phyloP scores from a whole-genome alignment of 306 rosid species.

The Canavalia gladiata region DNA sequence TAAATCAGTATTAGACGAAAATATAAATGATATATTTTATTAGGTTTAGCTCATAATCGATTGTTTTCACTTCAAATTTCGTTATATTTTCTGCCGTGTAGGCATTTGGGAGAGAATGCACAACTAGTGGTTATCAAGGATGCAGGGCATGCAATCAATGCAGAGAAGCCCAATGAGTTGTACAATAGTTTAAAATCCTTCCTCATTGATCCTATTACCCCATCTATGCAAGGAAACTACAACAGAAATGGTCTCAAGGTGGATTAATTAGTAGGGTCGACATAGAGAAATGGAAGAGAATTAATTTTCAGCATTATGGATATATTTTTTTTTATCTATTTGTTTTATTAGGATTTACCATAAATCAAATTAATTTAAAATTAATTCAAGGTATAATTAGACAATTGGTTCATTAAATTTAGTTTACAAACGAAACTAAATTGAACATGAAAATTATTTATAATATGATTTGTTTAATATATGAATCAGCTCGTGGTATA shows the following conservation, averaged over 20 bases:
- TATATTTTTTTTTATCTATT: slow-evolving; percentile 28
- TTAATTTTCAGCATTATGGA: slow-evolving; percentile 2
- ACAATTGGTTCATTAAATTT: too few species aligned
- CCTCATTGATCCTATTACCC: slow-evolving; percentile 59
- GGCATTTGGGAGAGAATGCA: slow-evolving; percentile 81
- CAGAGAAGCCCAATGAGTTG: slow-evolving; percentile 83
- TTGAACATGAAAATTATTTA: too few species aligned
- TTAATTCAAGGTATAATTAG: too few species aligned
- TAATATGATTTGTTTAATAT: too few species aligned
- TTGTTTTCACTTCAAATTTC: neutral
- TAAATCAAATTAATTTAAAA: too few species aligned
- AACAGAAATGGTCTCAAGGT: slow-evolving; percentile 60
- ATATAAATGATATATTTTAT: slow-evolving; percentile 1
- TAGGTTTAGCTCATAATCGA: neutral
- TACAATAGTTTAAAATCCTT: slow-evolving; percentile 65
- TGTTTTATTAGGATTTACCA: neutral
- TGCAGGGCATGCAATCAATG: slow-evolving; percentile 87
- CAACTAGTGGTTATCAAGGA: slow-evolving; percentile 72
- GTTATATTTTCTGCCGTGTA: slow-evolving; percentile 36
- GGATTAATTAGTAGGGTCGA: slow-evolving; percentile 60
- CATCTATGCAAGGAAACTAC: slow-evolving; percentile 46
- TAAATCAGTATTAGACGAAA: slow-evolving; percentile 1
- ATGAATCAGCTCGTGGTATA: too few species aligned
- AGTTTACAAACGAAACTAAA: too few species aligned
- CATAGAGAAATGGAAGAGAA: slow-evolving; percentile 22